phyloP scores from a whole-genome alignment of 2,329 filamentous ascomycete genomes.

The Arthrinium puccinioides region DNA sequence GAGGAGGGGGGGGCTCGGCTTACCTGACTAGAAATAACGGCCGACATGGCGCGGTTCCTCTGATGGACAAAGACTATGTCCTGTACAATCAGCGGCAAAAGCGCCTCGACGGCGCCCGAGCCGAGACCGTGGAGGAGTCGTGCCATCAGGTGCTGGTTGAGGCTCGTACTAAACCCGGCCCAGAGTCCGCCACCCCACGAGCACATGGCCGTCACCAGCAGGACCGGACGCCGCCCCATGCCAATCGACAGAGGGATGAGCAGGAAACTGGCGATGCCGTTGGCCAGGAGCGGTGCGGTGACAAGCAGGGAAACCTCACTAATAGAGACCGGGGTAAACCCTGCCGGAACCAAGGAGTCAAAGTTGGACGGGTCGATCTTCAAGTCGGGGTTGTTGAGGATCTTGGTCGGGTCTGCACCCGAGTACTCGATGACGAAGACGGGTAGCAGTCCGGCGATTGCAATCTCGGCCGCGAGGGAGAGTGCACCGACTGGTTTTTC shows the following conservation, averaged over 20 bases:
- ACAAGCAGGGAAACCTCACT: conserved; percentile 22
- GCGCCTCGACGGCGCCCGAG: conserved; percentile 25
- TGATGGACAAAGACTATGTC: conserved; percentile 32
- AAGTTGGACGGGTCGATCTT: conserved; percentile 13
- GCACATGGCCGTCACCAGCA: conserved; percentile 23
- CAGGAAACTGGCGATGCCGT: conserved; percentile 26
- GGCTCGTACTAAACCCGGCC: conserved; percentile 23
- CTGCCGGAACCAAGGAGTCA: conserved; percentile 21
- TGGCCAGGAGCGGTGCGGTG: conserved; percentile 26
- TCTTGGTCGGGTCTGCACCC: conserved; percentile 21
- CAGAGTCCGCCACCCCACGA: conserved; percentile 28
- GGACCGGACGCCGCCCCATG: conserved; percentile 27
- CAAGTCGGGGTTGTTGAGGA: conserved; percentile 17
- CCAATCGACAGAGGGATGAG: conserved; percentile 29
- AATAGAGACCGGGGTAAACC: conserved; percentile 20
- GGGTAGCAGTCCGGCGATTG: conserved; percentile 23
- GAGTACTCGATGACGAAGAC: conserved; percentile 27
- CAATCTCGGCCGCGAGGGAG: conserved; percentile 17
- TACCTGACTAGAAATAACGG: conserved; percentile 20
- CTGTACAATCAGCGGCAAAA: conserved; percentile 30
- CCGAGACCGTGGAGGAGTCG: conserved; percentile 27
- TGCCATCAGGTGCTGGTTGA: conserved; percentile 24
- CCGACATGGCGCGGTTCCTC: conserved; percentile 25
- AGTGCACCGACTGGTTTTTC: conserved; percentile 19
- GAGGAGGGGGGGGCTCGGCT: no score